Evolutionary conservation across 2,329 filamentous ascomycete species (phyloP).

Genomic region (Teratosphaeria zuluensis): DNA sequence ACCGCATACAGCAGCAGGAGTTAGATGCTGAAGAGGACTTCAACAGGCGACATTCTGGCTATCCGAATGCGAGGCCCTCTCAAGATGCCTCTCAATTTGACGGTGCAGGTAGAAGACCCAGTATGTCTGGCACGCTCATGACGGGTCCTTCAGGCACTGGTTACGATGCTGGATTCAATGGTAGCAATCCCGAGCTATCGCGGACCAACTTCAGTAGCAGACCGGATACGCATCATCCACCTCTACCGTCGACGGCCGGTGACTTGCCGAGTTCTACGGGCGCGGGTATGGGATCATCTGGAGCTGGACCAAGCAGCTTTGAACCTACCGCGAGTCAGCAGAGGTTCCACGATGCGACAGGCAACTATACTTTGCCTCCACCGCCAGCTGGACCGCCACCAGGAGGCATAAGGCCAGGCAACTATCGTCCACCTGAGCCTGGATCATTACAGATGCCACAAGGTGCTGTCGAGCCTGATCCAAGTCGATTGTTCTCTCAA

Average conservation of each 20-base stretch:
- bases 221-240: slow-evolving; percentile 22
- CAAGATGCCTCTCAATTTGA: background rate
- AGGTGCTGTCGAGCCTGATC: slow-evolving; percentile 32
- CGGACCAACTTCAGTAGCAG: slow-evolving; percentile 23
- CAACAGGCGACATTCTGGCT: slow-evolving; percentile 23
- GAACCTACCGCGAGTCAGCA: slow-evolving; percentile 5
- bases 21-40: slow-evolving; percentile 32
- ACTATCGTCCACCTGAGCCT: slow-evolving; percentile 15
- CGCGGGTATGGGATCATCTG: background rate
- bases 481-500: slow-evolving; percentile 22
- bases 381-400: slow-evolving; percentile 23
- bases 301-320: slow-evolving; percentile 4
- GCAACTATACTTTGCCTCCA: slow-evolving; percentile 11
- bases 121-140: slow-evolving; percentile 22
- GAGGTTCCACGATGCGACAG: background rate
- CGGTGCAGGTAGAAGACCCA: slow-evolving; percentile 14
- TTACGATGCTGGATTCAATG: slow-evolving; percentile 30
- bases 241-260: slow-evolving; percentile 24
- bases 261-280: slow-evolving; percentile 8
- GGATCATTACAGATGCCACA: slow-evolving; percentile 26
- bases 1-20: slow-evolving; percentile 40
- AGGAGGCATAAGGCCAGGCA: slow-evolving; percentile 5
- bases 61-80: slow-evolving; percentile 10
- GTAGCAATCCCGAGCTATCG: slow-evolving; percentile 36
- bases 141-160: slow-evolving; percentile 15